phyloP scores from a whole-genome alignment of 2,329 filamentous ascomycete genomes.

The Monosporascus sp. region DNA sequence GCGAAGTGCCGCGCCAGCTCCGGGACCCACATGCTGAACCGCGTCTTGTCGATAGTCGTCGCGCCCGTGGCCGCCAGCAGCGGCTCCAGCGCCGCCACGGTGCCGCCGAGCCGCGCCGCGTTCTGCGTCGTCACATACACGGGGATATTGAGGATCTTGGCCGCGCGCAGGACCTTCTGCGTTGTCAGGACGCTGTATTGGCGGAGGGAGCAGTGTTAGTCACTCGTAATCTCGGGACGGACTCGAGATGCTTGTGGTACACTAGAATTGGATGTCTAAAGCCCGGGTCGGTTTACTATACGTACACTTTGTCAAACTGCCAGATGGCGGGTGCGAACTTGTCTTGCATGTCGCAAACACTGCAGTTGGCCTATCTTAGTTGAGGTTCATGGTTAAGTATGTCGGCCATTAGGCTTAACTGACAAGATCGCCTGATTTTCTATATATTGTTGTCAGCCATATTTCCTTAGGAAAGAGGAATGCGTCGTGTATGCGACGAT shows the following conservation, averaged over 20 bases:
- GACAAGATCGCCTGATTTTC: conserved; percentile 49
- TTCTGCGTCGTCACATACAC: conserved; percentile 86
- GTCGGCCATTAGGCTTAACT: conserved; percentile 16
- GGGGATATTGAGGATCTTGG: conserved; percentile 65
- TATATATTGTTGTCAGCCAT: conserved; percentile 18
- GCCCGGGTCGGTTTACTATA: conserved; percentile 2
- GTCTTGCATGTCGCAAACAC: conserved; percentile 92
- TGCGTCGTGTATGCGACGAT: background rate
- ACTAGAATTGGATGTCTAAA: too few relatives aligned
- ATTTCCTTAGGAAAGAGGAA: background rate
- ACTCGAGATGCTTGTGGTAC: conserved; percentile 6
- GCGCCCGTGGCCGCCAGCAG: conserved; percentile 48
- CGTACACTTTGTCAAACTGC: conserved; percentile 77
- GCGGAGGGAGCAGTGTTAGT: background rate
- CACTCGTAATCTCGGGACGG: background rate
- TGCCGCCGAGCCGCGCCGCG: conserved; percentile 70
- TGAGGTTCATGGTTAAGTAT: background rate
- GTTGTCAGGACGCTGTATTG: conserved; percentile 56
- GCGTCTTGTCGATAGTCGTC: conserved; percentile 71
- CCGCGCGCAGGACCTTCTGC: conserved; percentile 63
- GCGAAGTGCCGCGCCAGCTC: conserved; percentile 46
- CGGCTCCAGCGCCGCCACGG: conserved; percentile 64
- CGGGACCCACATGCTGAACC: conserved; percentile 82
- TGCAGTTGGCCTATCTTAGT: conserved; percentile 32
- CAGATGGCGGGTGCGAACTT: conserved; percentile 81